Percentiles rank a stretch among this genome's conserved stretches.
Evolutionary conservation across 768 basidiomycete species (phyloP).

Genomic region (Pisolithus orientalis): DNA sequence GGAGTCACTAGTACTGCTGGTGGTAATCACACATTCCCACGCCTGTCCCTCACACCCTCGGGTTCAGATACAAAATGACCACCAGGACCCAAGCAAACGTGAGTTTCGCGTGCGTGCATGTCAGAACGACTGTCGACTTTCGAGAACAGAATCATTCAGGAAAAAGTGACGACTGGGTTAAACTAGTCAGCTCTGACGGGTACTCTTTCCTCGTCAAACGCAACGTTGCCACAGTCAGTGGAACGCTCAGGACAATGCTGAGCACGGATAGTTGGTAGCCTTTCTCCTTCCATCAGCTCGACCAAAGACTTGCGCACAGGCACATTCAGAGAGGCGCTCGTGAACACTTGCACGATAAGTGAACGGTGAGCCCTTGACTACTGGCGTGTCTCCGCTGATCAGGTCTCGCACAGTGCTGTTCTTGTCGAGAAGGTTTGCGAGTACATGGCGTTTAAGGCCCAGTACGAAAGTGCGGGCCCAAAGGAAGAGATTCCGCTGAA

Average conservation of each 20-base stretch:
- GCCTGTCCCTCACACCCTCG: background rate
- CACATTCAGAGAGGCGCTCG: slow-evolving; percentile 67
- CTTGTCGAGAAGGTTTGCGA: slow-evolving; percentile 87
- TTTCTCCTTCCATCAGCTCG: slow-evolving; percentile 4
- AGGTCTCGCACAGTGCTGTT: slow-evolving; percentile 37
- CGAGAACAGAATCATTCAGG: background rate
- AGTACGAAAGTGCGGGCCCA: slow-evolving; percentile 62
- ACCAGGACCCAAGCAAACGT: slow-evolving; percentile 13
- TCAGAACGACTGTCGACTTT: background rate
- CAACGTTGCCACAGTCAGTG: slow-evolving; percentile 71
- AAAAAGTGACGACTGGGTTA: slow-evolving; percentile 57
- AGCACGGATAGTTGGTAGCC: slow-evolving; percentile 55
- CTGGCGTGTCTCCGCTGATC: background rate
- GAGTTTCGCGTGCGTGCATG: background rate
- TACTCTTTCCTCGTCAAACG: slow-evolving; percentile 75
- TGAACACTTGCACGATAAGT: slow-evolving; percentile 61
- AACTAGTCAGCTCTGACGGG: slow-evolving; percentile 71
- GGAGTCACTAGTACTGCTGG: background rate
- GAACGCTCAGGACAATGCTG: slow-evolving; percentile 77
- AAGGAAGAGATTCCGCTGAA: slow-evolving; percentile 73
- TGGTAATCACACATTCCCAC: background rate
- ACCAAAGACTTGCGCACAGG: slow-evolving; percentile 34
- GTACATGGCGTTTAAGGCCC: slow-evolving; percentile 79
- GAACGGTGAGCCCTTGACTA: slow-evolving; percentile 49
- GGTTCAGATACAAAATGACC: slow-evolving; percentile 11